Evolutionary conservation across 2,329 filamentous ascomycete genomes (phyloP), one percentile per base, ranked within the genome.

Genomic region (Pseudonectria buxi): DNA sequence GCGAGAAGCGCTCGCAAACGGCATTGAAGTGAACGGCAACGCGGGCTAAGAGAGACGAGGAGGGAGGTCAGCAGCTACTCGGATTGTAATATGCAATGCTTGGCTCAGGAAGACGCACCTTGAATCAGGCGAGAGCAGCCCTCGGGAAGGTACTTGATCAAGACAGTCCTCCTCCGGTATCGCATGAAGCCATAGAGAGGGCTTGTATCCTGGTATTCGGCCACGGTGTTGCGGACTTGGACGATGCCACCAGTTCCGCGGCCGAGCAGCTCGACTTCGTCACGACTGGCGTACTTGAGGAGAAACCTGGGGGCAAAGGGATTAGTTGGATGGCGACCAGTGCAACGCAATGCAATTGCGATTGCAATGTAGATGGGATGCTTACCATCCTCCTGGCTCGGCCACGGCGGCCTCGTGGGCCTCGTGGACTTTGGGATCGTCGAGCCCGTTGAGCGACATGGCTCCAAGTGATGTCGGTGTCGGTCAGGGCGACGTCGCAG

Each of bases 371-470:
- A 18, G 12, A 25, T 18, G 18, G 9, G 22, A 30, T 44, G 40
- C 84, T 64, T 75, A 96, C 92, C 92, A 98, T 82, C 88, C 89
- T 68, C 88, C 89, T 39, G 86, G 78, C 64, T 96, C 92, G 41
- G 76, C 76, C 51, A 81, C 70, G 37, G 86, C 85, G 52, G 77
- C 70, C 57, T 89, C 83, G 65, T 94, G 82, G 54, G 89, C 88
- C 67, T 94, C 86, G 64, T 81, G 77, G 65, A 98, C 76, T 57
- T 78, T 76, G 51, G 75, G 69, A 67, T 79, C 76, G 68, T 95
- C 89, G 65, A 96, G 74, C 47, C 92, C 92, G 79, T 95, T 95
- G 64, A 96, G 74, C 71, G 90, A 95, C 90, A 96, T 96, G 43
- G 37, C 50, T 61, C 59, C 40, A 28, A 14, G 12, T 30, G 5